phyloP scores from a whole-genome alignment of 2,329 filamentous ascomycete species.

The Ophiosphaerella herpotricha region DNA sequence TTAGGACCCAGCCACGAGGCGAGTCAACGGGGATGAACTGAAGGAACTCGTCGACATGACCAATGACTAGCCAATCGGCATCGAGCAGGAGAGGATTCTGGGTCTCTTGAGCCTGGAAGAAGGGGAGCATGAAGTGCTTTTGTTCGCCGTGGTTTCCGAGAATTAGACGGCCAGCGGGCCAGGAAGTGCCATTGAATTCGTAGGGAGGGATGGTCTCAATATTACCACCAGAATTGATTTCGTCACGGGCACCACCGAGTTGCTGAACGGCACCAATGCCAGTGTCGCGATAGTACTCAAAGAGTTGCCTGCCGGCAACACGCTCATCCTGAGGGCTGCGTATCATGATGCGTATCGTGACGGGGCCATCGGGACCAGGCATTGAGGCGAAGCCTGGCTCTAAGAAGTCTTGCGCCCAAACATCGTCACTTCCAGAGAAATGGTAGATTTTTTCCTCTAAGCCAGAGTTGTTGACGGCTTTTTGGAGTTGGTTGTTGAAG shows the following conservation, averaged over 20 bases:
- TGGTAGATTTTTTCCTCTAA: slow-evolving; percentile 12
- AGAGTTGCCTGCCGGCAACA: slow-evolving; percentile 36
- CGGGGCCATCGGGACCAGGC: slow-evolving; percentile 41
- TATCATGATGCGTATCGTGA: slow-evolving; percentile 42
- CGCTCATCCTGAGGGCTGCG: slow-evolving; percentile 27
- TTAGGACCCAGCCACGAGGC: neutral
- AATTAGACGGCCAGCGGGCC: neutral
- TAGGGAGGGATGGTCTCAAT: neutral
- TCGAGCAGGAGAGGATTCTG: neutral
- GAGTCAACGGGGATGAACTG: neutral
- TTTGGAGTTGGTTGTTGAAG: slow-evolving; percentile 9
- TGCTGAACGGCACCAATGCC: slow-evolving; percentile 40
- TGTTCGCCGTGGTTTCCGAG: neutral
- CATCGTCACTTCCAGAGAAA: slow-evolving; percentile 34
- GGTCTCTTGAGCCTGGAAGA: neutral
- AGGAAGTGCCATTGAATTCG: neutral
- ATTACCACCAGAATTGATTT: neutral
- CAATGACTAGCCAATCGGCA: neutral
- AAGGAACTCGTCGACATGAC: neutral
- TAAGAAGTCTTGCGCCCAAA: slow-evolving; percentile 49
- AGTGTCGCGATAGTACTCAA: slow-evolving; percentile 34
- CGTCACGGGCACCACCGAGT: neutral
- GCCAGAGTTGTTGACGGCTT: slow-evolving; percentile 8
- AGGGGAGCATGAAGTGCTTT: neutral
- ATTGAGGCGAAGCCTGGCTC: slow-evolving; percentile 49